Conservation (phyloP, 495 filamentous ascomycete genomes). For the Podospora pseudopauciseta region DNA sequence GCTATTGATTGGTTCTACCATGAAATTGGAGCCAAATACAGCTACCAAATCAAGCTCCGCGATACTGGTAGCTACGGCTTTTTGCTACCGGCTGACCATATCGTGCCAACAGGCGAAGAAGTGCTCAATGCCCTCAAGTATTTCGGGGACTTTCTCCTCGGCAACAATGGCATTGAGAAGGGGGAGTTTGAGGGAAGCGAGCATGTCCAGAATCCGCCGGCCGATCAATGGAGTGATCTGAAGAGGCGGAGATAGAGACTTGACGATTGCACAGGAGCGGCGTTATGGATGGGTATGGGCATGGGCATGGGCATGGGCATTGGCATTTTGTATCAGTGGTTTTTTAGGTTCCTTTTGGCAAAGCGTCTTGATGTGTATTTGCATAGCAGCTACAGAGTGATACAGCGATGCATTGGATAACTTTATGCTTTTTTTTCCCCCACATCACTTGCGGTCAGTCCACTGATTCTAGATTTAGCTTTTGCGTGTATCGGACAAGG, state of each 20-base stretch:
- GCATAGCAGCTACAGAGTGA: too few relatives aligned
- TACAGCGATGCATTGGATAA: too few relatives aligned
- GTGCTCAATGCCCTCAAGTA: constrained; percentile 75
- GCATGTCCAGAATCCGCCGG: not conserved
- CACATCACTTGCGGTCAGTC: too few relatives aligned
- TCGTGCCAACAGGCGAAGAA: constrained; percentile 86
- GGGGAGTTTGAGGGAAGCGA: not conserved
- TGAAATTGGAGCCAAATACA: constrained; percentile 72
- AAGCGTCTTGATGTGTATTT: not conserved
- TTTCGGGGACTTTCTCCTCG: constrained; percentile 71
- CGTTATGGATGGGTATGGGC: not conserved
- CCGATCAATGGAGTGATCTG: constrained; percentile 22
- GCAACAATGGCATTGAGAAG: constrained; percentile 57
- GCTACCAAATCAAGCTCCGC: constrained; percentile 91
- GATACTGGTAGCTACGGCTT: constrained; percentile 95
- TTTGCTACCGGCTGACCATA: constrained; percentile 79
- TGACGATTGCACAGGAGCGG: not conserved
- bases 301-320: too few relatives aligned
- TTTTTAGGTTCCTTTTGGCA: not conserved
- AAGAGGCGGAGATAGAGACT: constrained; percentile 16
- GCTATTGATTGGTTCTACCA: constrained; percentile 97
- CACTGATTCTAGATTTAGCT: too few relatives aligned
- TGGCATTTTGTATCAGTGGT: too few relatives aligned
- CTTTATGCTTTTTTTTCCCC: too few relatives aligned
- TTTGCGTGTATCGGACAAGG: not conserved